Percentiles rank a stretch among this genome's conserved stretches.
Conservation (phyloP, 2,329 filamentous ascomycete species). For the Penicillium capsulatum region DNA sequence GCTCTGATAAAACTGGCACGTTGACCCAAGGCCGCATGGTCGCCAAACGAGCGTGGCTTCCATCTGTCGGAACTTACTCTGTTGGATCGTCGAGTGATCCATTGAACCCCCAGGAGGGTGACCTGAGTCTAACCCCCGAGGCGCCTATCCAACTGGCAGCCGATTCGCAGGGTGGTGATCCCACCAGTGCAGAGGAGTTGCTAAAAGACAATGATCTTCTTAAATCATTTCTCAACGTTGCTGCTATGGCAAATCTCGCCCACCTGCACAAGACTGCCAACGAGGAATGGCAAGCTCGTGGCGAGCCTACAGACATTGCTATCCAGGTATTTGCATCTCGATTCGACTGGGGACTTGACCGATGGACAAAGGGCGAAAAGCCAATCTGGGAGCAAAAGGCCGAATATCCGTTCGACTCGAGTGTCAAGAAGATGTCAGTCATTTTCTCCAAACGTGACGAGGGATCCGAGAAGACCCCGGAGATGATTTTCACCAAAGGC, state of each 20-base stretch:
- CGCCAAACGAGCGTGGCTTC: constrained; percentile 57
- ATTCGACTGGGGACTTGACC: constrained; percentile 59
- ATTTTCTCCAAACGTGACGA: constrained; percentile 49
- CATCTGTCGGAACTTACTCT: constrained; percentile 54
- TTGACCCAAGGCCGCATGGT: constrained; percentile 63
- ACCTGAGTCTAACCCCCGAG: constrained; percentile 41
- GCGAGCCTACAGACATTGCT: constrained; percentile 68
- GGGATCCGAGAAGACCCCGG: constrained; percentile 15
- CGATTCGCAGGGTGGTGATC: constrained; percentile 19
- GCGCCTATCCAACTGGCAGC: constrained; percentile 29
- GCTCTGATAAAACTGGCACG: constrained; percentile 58
- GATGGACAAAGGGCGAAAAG: constrained; percentile 49
- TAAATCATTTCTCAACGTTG: constrained; percentile 57
- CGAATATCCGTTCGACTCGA: constrained; percentile 71
- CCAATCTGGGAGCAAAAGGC: constrained; percentile 56
- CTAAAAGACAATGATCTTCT: constrained; percentile 48
- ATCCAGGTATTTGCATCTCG: constrained; percentile 70
- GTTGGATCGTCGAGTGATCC: constrained; percentile 55
- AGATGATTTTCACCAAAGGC: constrained; percentile 42
- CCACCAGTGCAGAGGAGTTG: constrained; percentile 32
- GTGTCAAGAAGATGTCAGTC: constrained; percentile 72
- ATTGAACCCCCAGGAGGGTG: constrained; percentile 54
- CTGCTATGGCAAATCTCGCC: constrained; percentile 63
- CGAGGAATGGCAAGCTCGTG: constrained; percentile 58
- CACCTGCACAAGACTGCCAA: constrained; percentile 54